Percentiles rank a stretch among this genome's conserved stretches.
Evolutionary conservation across 1,284 basidiomycete genomes (phyloP).

Genomic region (Moesziomyces sp.): DNA sequence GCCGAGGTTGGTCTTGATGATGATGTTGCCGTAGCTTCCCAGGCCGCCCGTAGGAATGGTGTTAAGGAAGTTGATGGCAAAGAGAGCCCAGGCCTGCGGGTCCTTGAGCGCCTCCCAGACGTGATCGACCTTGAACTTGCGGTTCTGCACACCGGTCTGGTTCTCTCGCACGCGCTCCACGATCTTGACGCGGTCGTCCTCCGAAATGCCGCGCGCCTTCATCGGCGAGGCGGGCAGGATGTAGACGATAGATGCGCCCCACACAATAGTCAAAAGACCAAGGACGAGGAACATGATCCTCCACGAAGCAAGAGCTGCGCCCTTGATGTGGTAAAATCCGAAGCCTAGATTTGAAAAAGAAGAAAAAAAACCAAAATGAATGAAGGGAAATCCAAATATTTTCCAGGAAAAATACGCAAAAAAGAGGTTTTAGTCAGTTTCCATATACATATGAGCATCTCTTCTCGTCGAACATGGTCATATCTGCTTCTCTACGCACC

Average conservation of each 20-base stretch:
- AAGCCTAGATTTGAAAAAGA: conserved; percentile 15
- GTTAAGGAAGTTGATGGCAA: conserved; percentile 72
- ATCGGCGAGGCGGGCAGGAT: conserved; percentile 48
- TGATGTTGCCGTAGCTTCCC: conserved; percentile 71
- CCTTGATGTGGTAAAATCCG: conserved; percentile 70
- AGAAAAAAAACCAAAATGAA: no score
- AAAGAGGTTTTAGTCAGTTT: no score
- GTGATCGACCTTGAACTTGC: conserved; percentile 72
- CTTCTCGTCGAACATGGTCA: no score
- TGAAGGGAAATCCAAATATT: no score
- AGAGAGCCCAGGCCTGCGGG: conserved; percentile 66
- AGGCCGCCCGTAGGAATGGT: conserved; percentile 72
- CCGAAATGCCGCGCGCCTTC: conserved; percentile 68
- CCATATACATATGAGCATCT: no score
- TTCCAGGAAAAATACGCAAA: no score
- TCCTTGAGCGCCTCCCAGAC: conserved; percentile 71
- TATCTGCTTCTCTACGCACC: no score
- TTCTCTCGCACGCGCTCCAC: conserved; percentile 73
- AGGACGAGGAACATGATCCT: conserved; percentile 71
- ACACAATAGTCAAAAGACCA: conserved; percentile 47
- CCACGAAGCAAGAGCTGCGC: conserved; percentile 71
- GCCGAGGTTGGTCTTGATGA: conserved; percentile 63
- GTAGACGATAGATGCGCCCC: conserved; percentile 60
- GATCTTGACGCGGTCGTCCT: conserved; percentile 72
- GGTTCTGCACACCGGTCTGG: conserved; percentile 72